phyloP scores from a whole-genome alignment of 495 filamentous ascomycete genomes.

The Daldinia loculata region DNA sequence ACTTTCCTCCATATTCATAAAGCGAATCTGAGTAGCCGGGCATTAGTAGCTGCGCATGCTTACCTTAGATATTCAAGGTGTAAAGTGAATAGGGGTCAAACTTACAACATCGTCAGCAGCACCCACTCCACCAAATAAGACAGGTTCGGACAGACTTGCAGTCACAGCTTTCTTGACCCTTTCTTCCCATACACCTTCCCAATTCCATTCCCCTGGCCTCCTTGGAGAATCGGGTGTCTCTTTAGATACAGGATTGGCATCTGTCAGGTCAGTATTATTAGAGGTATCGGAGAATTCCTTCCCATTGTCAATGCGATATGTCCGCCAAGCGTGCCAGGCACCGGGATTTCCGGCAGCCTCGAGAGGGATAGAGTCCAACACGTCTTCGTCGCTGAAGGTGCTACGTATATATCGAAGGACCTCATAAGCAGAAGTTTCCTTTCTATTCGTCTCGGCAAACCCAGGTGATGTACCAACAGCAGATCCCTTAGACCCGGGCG shows the following conservation, averaged over 20 bases:
- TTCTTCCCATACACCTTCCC: slow-evolving; percentile 94
- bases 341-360: slow-evolving; percentile 86
- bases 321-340: slow-evolving; percentile 89
- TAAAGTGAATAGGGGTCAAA: slow-evolving; percentile 12
- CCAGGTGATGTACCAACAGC: slow-evolving; percentile 41
- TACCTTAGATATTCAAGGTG: neutral
- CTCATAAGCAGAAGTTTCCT: slow-evolving; percentile 61
- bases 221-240: slow-evolving; percentile 48
- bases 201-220: slow-evolving; percentile 87
- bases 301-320: slow-evolving; percentile 61
- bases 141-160: slow-evolving; percentile 77
- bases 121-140: slow-evolving; percentile 71
- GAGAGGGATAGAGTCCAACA: slow-evolving; percentile 80
- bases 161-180: slow-evolving; percentile 79
- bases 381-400: slow-evolving; percentile 76
- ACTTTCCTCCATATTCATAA: slow-evolving; percentile 70
- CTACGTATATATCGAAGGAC: slow-evolving; percentile 83
- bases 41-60: slow-evolving; percentile 34
- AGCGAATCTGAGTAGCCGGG: slow-evolving; percentile 65
- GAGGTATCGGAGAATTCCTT: slow-evolving; percentile 40
- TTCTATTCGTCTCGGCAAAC: slow-evolving; percentile 38
- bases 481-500: slow-evolving; percentile 48
- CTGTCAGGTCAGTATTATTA: slow-evolving; percentile 6
- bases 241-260: slow-evolving; percentile 4
- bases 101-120: slow-evolving; percentile 75